Conservation (phyloP, 495 filamentous ascomycete species). For the Neurospora terricola region DNA sequence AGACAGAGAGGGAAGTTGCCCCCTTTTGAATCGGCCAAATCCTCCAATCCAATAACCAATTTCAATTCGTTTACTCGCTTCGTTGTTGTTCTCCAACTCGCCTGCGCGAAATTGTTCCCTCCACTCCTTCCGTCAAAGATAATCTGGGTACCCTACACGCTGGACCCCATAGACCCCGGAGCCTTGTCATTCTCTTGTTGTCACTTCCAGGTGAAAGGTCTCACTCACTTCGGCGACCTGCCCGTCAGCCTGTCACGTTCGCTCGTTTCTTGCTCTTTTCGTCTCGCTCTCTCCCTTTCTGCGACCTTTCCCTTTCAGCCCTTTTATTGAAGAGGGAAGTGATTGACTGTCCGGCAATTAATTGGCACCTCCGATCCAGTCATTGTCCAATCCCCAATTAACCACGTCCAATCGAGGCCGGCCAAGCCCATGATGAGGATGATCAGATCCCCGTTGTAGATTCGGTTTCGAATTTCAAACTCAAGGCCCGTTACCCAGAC, state of each 20-base stretch:
- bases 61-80: background rate
- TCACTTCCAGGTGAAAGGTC: background rate
- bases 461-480: background rate
- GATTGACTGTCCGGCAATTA: background rate
- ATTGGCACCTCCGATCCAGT: background rate
- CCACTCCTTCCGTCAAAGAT: background rate
- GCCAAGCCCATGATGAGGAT: background rate
- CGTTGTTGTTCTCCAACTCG: background rate
- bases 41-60: background rate
- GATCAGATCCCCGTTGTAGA: background rate
- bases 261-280: background rate
- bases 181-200: background rate
- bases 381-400: background rate
- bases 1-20: background rate
- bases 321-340: background rate
- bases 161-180: background rate
- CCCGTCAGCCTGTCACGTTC: background rate
- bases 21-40: background rate
- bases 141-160: background rate
- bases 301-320: background rate
- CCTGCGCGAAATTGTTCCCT: background rate
- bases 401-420: background rate
- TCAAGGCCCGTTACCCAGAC: background rate
- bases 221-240: background rate
- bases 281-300: background rate